Conservation (phyloP, 352 stramenopile genomes). For the Phytophthora citricola region DNA sequence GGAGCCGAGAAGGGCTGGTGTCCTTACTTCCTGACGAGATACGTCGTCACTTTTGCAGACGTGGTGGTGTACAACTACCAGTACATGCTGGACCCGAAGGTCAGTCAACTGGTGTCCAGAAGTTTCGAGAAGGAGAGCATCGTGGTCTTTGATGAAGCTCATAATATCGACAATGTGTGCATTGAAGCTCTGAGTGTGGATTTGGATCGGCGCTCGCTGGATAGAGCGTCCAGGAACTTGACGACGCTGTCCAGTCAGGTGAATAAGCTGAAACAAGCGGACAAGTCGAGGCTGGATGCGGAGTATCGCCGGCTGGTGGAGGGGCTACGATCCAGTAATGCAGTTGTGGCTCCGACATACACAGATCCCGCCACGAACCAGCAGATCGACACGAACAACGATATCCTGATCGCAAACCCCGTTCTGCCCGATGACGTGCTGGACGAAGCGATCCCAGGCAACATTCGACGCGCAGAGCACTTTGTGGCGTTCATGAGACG, state of each 20-base stretch:
- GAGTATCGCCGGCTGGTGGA: constrained; percentile 97
- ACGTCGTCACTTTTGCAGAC: constrained; percentile 97
- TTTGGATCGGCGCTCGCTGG: constrained; percentile 92
- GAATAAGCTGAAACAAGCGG: constrained; percentile 89
- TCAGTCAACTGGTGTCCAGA: constrained; percentile 90
- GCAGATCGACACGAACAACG: constrained; percentile 58
- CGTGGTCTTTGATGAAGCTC: constrained; percentile 98
- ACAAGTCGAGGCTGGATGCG: constrained; percentile 91
- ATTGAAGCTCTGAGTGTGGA: constrained; percentile 98
- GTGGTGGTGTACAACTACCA: constrained; percentile 99
- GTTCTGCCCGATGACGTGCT: constrained; percentile 94
- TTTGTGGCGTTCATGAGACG: constrained; percentile 98
- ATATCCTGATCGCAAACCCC: constrained; percentile 80
- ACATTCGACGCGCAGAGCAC: constrained; percentile 98
- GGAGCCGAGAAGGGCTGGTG: constrained; percentile 94
- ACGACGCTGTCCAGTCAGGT: constrained; percentile 80
- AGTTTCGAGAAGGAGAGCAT: constrained; percentile 95
- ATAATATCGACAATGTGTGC: constrained; percentile 99
- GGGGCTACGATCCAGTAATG: constrained; percentile 93
- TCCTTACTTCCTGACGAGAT: constrained; percentile 98
- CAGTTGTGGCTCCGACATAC: constrained; percentile 64
- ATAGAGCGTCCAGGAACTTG: constrained; percentile 93
- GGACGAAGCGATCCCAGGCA: constrained; percentile 97
- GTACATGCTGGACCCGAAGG: constrained; percentile 99
- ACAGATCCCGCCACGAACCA: constrained; percentile 47